These are phyloP conservation scores for Ophiostoma piceae DNA, from an alignment of 2,329 filamentous ascomycete genomes.

Conservation along the genomic window DNA sequence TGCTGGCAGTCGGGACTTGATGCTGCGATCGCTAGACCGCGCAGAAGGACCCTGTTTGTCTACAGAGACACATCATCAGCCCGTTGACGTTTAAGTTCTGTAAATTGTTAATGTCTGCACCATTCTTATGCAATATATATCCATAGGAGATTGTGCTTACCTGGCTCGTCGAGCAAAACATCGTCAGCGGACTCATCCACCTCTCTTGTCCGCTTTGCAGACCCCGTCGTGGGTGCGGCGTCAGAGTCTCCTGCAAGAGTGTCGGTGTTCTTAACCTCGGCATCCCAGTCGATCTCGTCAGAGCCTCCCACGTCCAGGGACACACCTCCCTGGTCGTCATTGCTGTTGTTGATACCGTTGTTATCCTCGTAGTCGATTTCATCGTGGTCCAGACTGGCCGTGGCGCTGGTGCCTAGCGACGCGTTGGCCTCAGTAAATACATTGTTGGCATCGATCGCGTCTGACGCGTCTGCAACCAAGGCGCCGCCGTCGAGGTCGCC, in stretches of 20 bases:
- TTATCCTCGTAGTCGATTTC: conserved; percentile 36
- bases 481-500: conserved; percentile 17
- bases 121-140: neutral
- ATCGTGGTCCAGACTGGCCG: conserved; percentile 35
- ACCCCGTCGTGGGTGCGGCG: conserved; percentile 28
- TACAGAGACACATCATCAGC: conserved; percentile 29
- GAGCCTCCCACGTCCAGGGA: conserved; percentile 3
- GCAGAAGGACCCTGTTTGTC: no score
- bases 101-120: neutral
- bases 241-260: conserved; percentile 21
- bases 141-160: conserved; percentile 25
- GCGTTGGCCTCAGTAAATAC: neutral
- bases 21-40: neutral
- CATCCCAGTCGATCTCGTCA: conserved; percentile 38
- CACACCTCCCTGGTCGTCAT: neutral
- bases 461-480: neutral
- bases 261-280: conserved; percentile 35
- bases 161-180: conserved; percentile 33
- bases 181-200: conserved; percentile 26
- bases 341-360: neutral
- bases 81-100: conserved; percentile 50
- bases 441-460: neutral
- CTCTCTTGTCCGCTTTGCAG: conserved; percentile 34
- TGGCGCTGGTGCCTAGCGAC: conserved; percentile 29
- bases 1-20: neutral